Base-by-base conservation (phyloP, 345 rosid species). In the Camelina laxa region DNA sequence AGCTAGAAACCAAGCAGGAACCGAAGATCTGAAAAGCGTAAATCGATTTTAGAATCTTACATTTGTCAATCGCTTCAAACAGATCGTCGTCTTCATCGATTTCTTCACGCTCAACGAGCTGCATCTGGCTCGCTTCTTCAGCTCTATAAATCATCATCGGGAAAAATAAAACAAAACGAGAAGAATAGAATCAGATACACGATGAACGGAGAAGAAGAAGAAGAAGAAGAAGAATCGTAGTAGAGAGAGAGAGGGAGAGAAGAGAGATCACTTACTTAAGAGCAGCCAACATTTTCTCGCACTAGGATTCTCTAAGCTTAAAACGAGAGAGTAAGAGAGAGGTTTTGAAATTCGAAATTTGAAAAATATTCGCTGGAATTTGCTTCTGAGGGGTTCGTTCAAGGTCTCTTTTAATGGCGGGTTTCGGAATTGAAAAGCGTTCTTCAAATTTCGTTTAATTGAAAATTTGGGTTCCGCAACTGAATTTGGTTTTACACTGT, bases 1-100 rank as follows among this genome's bases (percentile, higher is more conserved):
- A 0, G 44, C 9, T 13, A 16, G 19, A 64, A 65, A 5, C 57
- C 57, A 14, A 48, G 38, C 47, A 20, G 21, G 16, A 19, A 64
- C 12, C 39, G 51, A 59, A 71, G 45, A 24, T 56, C 13, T 38
- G 48, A 56, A 12, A 31, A 39, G n/a, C 38, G 3, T n/a, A 36
- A 12, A 53, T 4, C 2, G 70, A 49, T 24, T 33, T 69, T 36
- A 36, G 55, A 27, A 67, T 60, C 79, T 81, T 73, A 82, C 92
- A 67, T 79, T 89, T 91, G 78, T 91, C 92, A 41, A 91, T 89
- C 45, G 85, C 88, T 84, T 89, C 97, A 68, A 89, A 87, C 63
- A 91, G 49, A 45, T 89, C 91, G 7, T 87, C 95, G 70, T 89
- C 94, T 48, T 84, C 95, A 27, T 85, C 89, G 6, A 86, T 65